Conservation (phyloP, 139 green algal genomes). For the Deuterostichococcus epilithicus region DNA sequence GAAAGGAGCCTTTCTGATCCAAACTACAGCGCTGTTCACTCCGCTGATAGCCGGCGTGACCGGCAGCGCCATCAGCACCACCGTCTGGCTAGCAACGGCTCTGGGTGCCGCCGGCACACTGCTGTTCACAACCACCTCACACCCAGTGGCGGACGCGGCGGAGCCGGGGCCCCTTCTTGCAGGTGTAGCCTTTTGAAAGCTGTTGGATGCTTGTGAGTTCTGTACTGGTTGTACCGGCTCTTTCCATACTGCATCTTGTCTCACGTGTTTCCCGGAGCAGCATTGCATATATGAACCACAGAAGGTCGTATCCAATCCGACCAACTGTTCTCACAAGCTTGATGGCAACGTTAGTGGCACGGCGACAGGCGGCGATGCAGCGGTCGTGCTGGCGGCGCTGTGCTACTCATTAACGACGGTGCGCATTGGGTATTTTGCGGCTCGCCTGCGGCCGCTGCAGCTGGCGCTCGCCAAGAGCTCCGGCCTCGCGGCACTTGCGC, state of each 20-base stretch:
- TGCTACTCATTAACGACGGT: conserved; percentile 29
- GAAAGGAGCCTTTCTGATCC: conserved; percentile 24
- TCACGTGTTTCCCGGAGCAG: no score
- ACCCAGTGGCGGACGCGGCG: not conserved
- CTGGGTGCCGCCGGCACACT: conserved; percentile 31
- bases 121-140: conserved; percentile 9
- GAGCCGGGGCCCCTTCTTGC: not conserved
- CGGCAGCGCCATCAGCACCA: conserved; percentile 1
- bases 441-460: conserved; percentile 15
- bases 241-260: no score
- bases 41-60: conserved; percentile 16
- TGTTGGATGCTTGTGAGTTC: no score
- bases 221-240: no score
- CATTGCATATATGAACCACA: no score
- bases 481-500: not conserved
- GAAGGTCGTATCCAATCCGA: no score
- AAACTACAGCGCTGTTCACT: conserved; percentile 25
- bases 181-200: no score
- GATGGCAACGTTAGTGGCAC: not conserved
- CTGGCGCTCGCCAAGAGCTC: conserved; percentile 25
- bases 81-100: conserved; percentile 21
- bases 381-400: conserved; percentile 18
- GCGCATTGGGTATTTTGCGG: conserved; percentile 22
- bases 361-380: conserved; percentile 1
- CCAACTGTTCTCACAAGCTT: no score